Conservation (phyloP, 257 asterid genomes). For the Verbena officinalis region DNA sequence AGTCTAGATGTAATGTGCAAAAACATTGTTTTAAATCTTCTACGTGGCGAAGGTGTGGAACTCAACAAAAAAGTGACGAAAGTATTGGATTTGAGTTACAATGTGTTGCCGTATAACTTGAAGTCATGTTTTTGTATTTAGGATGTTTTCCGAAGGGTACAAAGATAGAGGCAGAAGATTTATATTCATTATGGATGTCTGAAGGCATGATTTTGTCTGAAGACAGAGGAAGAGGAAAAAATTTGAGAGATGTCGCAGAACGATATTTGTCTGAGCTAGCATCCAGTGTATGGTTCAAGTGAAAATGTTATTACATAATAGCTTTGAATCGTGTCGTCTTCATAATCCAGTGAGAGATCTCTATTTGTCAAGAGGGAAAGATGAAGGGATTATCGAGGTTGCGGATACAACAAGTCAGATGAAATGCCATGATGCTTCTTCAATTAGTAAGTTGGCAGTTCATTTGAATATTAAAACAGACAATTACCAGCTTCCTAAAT, state of each 20-base stretch:
- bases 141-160: neutral
- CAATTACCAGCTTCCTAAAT: no score
- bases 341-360: neutral
- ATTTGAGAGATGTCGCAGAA: neutral
- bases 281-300: neutral
- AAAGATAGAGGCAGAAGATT: neutral
- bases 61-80: no score
- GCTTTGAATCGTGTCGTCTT: neutral
- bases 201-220: neutral
- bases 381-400: no score
- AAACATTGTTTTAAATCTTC: no score
- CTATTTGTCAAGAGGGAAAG: no score
- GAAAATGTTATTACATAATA: neutral
- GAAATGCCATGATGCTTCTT: no score
- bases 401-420: no score
- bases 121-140: neutral
- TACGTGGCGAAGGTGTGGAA: no score
- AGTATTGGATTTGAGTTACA: no score
- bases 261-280: neutral
- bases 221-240: neutral
- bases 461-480: no score
- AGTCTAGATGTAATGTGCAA: no score
- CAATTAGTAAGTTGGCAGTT: no score
- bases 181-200: neutral
- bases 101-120: neutral